A percentile compares a stretch with the other conserved stretches of the same genome.
These are phyloP conservation scores for Wolfiporia cocos DNA, from an alignment of 1,284 basidiomycete genomes.

Conservation along the genomic window DNA sequence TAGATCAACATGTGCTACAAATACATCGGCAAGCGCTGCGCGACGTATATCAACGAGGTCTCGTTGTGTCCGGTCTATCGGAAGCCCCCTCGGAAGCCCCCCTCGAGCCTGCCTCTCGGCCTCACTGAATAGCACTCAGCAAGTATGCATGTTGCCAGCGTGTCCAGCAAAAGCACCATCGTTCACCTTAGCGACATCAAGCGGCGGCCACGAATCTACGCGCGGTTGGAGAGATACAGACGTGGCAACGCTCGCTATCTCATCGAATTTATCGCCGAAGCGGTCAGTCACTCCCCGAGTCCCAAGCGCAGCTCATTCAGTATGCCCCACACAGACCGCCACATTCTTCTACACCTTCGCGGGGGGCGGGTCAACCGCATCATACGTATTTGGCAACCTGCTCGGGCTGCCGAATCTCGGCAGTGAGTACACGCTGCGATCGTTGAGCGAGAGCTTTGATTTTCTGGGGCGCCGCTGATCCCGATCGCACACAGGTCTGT, in stretches of 20 bases:
- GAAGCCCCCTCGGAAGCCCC: no score
- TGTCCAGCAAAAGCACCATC: no score
- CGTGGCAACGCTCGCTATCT: conserved; percentile 3
- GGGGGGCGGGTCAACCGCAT: conserved; percentile 54
- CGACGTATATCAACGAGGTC: no score
- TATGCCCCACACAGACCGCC: conserved; percentile 22
- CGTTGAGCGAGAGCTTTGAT: background rate
- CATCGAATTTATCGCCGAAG: conserved; percentile 6
- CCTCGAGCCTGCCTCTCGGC: no score
- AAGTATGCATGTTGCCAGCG: no score
- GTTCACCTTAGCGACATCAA: conserved; percentile 3
- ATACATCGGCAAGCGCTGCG: no score
- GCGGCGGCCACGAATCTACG: conserved; percentile 1
- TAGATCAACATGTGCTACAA: no score
- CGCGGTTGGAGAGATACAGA: conserved; percentile 3
- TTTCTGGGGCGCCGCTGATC: background rate
- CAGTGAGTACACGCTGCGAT: conserved; percentile 35
- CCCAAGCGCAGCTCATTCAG: background rate
- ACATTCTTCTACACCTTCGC: conserved; percentile 51
- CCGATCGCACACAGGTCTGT: conserved; percentile 34
- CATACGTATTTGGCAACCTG: conserved; percentile 49
- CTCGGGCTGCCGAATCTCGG: conserved; percentile 33
- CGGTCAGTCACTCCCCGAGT: background rate
- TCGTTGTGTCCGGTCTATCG: no score
- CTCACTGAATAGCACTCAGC: no score